Evolutionary conservation across 1,284 basidiomycete species (phyloP), one percentile per base, ranked within the genome.

Genomic region (Heterobasidion occidentale): DNA sequence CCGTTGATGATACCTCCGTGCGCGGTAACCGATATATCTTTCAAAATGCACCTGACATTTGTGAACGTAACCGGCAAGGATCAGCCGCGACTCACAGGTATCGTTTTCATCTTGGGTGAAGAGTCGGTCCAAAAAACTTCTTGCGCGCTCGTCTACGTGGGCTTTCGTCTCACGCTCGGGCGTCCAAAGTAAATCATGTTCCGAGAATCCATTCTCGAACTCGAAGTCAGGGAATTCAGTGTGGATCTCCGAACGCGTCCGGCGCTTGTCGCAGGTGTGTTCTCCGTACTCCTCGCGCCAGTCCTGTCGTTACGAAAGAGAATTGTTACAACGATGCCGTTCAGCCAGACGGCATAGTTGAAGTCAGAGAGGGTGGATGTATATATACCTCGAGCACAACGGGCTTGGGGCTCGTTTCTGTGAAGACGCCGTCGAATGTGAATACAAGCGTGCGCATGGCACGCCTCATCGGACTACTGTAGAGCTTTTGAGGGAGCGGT

Each of bases 261-360:
- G 73, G 8, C 90, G 80, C 60, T 80, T 78, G 66, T 92, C 90
- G 64, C 89, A 92, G 0, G 86, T 88, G 63, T 91, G 87, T 1
- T 80, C 75, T 0, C 89, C 88, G 55, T 82, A 79, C 56, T 79
- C 74, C 68, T 92, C 89, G 15, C 88, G 79, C 35, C 80, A 76
- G 59, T 84, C 77, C 86, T 88, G 55, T 27, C 27, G 27, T 27
- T 27, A 27, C 27, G 27, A 1, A 8, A 14, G 42, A 19, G 35
- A 15, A 47, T 45, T n/a, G 17, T 17, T 9, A 34, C 45, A 17
- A 33, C 45, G 8, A 17, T 15, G 45, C 15, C 14, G 27, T 4
- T 46, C 45, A n/a, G 20, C 20, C 15, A 14, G n/a, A 46, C 4
- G 17, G 45, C 15, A 20, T 42, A 7, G 38, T 20, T 11, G 15